phyloP scores from a whole-genome alignment of 2,329 filamentous ascomycete genomes.

The Lasiodiplodia citricola region DNA sequence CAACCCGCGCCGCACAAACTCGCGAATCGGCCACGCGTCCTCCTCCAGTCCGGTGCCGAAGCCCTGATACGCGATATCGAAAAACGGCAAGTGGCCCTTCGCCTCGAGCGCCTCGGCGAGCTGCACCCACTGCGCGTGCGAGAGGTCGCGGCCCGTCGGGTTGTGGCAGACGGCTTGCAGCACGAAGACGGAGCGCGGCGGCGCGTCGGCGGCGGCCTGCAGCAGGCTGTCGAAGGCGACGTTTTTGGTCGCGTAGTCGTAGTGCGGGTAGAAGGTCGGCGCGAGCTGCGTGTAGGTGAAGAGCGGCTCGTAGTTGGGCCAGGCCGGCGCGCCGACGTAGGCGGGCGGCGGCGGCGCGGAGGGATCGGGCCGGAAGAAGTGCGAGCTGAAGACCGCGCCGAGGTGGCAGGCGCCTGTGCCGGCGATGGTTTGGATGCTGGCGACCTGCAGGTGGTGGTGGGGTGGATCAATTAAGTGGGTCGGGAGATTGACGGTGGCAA shows the following conservation, averaged over 20 bases:
- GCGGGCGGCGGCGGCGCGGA: constrained; percentile 29
- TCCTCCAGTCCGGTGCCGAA: constrained; percentile 42
- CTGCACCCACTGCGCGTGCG: constrained; percentile 38
- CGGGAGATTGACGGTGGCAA: no score
- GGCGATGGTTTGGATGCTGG: constrained; percentile 47
- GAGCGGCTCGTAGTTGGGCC: constrained; percentile 44
- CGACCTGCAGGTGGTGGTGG: constrained; percentile 31
- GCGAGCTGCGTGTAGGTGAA: constrained; percentile 39
- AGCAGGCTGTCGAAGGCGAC: constrained; percentile 39
- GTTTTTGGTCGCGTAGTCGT: constrained; percentile 33
- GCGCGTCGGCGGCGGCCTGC: constrained; percentile 33
- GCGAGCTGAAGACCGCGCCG: constrained; percentile 40
- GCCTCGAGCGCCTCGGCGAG: constrained; percentile 34
- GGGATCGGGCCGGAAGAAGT: constrained; percentile 30
- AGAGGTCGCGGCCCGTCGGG: constrained; percentile 44
- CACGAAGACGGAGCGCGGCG: constrained; percentile 41
- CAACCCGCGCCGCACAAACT: constrained; percentile 35
- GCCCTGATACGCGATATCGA: constrained; percentile 48
- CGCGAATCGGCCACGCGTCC: constrained; percentile 39
- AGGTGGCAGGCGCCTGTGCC: constrained; percentile 47
- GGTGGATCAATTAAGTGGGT: background rate
- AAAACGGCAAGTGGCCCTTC: constrained; percentile 39
- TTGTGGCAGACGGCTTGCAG: constrained; percentile 48
- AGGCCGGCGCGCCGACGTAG: constrained; percentile 41
- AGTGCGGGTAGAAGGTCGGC: constrained; percentile 39